A percentile compares a stretch with the other conserved stretches of the same genome.
Evolutionary conservation across 2,329 filamentous ascomycete genomes (phyloP).

Genomic region (Colletotrichum agaves): DNA sequence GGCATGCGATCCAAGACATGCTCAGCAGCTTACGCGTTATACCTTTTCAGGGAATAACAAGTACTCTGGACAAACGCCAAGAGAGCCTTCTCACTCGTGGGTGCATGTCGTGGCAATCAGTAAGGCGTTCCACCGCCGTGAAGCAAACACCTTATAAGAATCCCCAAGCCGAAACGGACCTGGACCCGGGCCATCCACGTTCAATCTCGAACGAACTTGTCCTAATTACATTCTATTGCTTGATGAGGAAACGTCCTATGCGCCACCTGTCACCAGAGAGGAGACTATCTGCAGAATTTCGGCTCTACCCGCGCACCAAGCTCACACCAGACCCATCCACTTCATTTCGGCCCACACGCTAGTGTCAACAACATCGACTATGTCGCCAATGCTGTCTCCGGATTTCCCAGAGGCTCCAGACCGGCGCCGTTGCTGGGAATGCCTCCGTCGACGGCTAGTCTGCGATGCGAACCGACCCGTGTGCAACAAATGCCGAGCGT

Average conservation of each 20-base stretch:
- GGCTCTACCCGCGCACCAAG: background rate
- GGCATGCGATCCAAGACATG: background rate
- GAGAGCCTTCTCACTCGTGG: background rate
- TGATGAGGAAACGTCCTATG: slow-evolving; percentile 14
- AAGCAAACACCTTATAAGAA: slow-evolving; percentile 17
- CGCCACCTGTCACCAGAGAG: background rate
- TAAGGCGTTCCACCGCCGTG: slow-evolving; percentile 13
- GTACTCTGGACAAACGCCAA: slow-evolving; percentile 30
- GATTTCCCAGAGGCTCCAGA: background rate
- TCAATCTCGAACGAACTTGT: background rate
- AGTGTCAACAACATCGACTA: background rate
- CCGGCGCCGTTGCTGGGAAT: slow-evolving; percentile 54
- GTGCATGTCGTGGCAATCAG: background rate
- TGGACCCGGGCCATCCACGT: background rate
- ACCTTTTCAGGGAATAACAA: slow-evolving; percentile 36
- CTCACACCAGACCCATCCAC: background rate
- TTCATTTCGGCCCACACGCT: background rate
- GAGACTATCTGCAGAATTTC: slow-evolving; percentile 3
- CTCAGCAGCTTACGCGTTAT: background rate
- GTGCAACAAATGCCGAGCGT: slow-evolving; percentile 49
- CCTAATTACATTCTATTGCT: slow-evolving; percentile 23
- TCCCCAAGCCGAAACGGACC: slow-evolving; percentile 11
- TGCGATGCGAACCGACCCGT: slow-evolving; percentile 50
- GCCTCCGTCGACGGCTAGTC: slow-evolving; percentile 51
- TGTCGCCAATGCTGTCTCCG: too few relatives aligned